Evolutionary conservation across 352 stramenopile species (phyloP).

Genomic region (Lagenidium sp.): DNA sequence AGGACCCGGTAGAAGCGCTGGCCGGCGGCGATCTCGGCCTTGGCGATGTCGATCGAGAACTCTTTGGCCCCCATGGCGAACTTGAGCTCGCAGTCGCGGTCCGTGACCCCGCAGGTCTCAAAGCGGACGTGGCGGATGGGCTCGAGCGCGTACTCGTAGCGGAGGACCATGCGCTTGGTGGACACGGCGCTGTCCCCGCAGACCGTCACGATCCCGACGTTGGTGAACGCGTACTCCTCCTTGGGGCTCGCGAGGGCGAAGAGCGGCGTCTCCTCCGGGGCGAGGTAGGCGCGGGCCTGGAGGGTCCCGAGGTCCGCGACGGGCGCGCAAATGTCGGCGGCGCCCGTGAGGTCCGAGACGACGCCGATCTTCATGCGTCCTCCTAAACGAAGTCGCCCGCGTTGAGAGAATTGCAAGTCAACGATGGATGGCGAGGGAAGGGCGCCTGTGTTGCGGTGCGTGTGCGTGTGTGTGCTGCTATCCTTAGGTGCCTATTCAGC

Average conservation of each 20-base stretch:
- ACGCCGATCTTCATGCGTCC: slow-evolving; percentile 13
- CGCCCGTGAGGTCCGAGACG: slow-evolving; percentile 9
- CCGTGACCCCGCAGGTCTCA: slow-evolving; percentile 8
- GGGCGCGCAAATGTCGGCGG: slow-evolving; percentile 8
- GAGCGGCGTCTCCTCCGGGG: neutral
- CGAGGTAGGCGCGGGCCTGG: slow-evolving; percentile 1
- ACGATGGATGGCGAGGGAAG: no score
- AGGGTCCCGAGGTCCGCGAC: slow-evolving; percentile 5
- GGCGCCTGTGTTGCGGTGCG: no score
- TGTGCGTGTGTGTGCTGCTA: no score
- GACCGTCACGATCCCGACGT: slow-evolving; percentile 4
- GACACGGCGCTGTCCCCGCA: slow-evolving; percentile 4
- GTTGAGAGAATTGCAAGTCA: no score
- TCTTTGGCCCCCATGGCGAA: slow-evolving; percentile 5
- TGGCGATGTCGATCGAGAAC: slow-evolving; percentile 13
- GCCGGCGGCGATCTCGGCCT: slow-evolving; percentile 1
- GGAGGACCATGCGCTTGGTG: slow-evolving; percentile 4
- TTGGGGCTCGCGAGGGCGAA: slow-evolving; percentile 8
- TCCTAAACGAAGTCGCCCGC: no score
- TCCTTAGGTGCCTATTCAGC: no score
- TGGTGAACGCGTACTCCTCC: slow-evolving; percentile 13
- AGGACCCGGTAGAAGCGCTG: slow-evolving; percentile 9
- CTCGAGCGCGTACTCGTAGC: slow-evolving; percentile 5
- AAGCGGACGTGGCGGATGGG: slow-evolving; percentile 1
- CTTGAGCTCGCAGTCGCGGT: slow-evolving; percentile 13